These are phyloP conservation scores for Taiwanofungus camphoratus DNA, from an alignment of 1,284 basidiomycete genomes.

Conservation along the genomic window DNA sequence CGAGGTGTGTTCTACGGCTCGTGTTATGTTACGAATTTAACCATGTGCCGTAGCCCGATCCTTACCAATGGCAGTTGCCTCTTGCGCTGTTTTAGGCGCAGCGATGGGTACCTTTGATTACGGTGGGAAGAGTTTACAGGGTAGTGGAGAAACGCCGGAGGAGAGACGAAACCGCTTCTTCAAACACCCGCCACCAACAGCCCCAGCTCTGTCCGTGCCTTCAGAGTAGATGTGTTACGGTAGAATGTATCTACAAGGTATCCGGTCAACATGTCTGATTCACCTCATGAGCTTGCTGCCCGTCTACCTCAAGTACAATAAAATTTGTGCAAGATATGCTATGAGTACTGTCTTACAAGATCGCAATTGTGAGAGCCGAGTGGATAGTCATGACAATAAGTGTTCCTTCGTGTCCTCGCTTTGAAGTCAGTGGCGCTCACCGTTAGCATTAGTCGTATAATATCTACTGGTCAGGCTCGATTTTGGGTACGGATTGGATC, in stretches of 20 bases:
- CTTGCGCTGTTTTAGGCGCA: conserved; percentile 77
- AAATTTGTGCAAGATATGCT: no score
- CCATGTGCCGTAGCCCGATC: conserved; percentile 59
- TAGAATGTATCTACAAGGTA: conserved; percentile 11
- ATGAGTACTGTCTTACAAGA: no score
- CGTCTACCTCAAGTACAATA: no score
- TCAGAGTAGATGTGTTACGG: conserved; percentile 22
- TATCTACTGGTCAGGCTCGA: no score
- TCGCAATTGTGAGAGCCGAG: no score
- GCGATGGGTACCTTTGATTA: conserved; percentile 83
- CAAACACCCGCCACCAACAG: conserved; percentile 44
- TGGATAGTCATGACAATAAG: no score
- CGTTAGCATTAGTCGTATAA: no score
- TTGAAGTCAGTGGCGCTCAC: no score
- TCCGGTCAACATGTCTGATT: no score
- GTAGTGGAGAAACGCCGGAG: conserved; percentile 42
- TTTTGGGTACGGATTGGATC: no score
- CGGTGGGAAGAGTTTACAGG: conserved; percentile 56
- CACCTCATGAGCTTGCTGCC: no score
- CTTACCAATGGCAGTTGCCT: conserved; percentile 77
- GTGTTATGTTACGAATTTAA: not conserved
- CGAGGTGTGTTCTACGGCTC: conserved; percentile 49
- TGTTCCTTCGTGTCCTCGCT: no score
- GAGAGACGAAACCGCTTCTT: conserved; percentile 70
- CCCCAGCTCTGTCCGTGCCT: conserved; percentile 21